Conservation (phyloP, 306 rosid genomes). For the Hylodesmum podocarpum region DNA sequence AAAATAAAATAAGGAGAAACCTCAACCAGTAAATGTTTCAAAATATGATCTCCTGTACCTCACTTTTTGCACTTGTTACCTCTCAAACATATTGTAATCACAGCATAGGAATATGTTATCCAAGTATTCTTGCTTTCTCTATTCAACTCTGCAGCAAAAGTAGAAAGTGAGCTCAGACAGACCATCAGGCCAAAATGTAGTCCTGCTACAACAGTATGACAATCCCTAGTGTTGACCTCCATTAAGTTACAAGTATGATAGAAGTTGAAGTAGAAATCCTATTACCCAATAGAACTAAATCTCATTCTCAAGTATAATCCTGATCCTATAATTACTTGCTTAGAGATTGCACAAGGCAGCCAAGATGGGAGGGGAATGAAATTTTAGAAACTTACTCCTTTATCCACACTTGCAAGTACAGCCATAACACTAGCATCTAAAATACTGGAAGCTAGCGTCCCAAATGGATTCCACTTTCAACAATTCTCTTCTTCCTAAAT, state of each 20-base stretch:
- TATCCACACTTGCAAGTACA: conserved; percentile 45
- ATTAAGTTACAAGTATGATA: too few relatives aligned
- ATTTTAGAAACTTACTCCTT: conserved; percentile 41
- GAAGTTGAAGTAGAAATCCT: not conserved
- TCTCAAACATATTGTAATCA: conserved; percentile 41
- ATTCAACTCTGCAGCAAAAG: conserved; percentile 39
- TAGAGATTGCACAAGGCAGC: not conserved
- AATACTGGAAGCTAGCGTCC: conserved; percentile 63
- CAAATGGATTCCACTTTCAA: conserved; percentile 69
- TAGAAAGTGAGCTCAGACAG: conserved; percentile 68
- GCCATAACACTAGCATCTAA: conserved; percentile 67
- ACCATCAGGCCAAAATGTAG: conserved; percentile 58
- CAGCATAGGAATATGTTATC: conserved; percentile 60
- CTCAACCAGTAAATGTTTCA: not conserved
- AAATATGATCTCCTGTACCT: not conserved
- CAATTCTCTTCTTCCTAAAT: conserved; percentile 47
- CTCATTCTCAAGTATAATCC: not conserved
- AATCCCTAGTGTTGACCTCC: conserved; percentile 46
- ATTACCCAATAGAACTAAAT: not conserved
- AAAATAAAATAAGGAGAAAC: not conserved
- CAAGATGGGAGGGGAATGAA: not conserved
- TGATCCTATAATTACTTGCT: not conserved
- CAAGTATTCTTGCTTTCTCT: conserved; percentile 58
- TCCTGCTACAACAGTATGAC: conserved; percentile 48
- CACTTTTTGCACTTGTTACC: not conserved